phyloP scores from a whole-genome alignment of 108 stramenopile species.

The Nitzschia palea region DNA sequence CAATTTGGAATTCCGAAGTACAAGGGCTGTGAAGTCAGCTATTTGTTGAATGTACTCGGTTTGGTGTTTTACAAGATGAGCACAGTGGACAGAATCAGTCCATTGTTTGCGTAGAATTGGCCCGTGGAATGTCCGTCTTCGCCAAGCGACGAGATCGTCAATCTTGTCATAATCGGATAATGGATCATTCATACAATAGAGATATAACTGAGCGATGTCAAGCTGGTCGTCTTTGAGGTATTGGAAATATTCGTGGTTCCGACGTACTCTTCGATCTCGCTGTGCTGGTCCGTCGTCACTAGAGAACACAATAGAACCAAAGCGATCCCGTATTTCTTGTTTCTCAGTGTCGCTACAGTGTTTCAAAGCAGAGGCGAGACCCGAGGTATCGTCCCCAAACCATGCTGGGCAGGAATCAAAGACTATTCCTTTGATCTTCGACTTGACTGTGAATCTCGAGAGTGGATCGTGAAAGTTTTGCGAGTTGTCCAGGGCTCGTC shows the following conservation, averaged over 20 bases:
- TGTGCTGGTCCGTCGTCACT: constrained; percentile 9
- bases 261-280: constrained; percentile 10
- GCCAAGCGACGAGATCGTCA: constrained; percentile 35
- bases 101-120: constrained; percentile 44
- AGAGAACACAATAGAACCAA: constrained; percentile 3
- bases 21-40: neutral
- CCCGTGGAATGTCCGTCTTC: constrained; percentile 24
- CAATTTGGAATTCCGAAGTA: neutral
- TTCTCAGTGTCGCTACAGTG: constrained; percentile 32
- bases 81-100: constrained; percentile 60
- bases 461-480: constrained; percentile 1
- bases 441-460: neutral
- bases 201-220: constrained; percentile 62
- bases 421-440: constrained; percentile 51
- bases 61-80: constrained; percentile 60
- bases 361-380: constrained; percentile 32
- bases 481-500: constrained; percentile 41
- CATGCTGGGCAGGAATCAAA: constrained; percentile 77
- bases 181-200: constrained; percentile 64
- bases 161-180: constrained; percentile 43
- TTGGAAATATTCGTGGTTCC: constrained; percentile 53
- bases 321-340: constrained; percentile 22
- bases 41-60: constrained; percentile 40
- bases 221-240: constrained; percentile 36
- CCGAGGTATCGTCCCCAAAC: constrained; percentile 35